A percentile compares a stretch with the other conserved stretches of the same genome.
These are phyloP conservation scores for Neonectria punicea DNA, from an alignment of 2,329 filamentous ascomycete species.

Conservation along the genomic window DNA sequence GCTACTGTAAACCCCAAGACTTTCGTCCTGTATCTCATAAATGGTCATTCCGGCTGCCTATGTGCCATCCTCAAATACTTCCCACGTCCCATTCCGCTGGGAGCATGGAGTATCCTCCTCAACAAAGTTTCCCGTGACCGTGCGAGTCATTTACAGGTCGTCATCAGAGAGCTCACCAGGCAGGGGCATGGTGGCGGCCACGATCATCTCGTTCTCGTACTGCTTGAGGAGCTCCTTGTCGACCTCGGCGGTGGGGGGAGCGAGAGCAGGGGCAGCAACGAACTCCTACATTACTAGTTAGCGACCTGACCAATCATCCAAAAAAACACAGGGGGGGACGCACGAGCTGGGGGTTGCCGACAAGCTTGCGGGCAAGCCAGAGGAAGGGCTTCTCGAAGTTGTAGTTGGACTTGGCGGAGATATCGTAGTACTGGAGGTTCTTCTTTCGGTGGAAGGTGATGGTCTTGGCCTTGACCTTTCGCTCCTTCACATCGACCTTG, in stretches of 20 bases:
- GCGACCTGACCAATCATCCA: slow-evolving; percentile 11
- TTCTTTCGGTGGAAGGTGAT: slow-evolving; percentile 99
- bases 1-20: slow-evolving; percentile 50
- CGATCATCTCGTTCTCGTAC: slow-evolving; percentile 90
- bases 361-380: slow-evolving; percentile 98
- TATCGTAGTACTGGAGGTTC: slow-evolving; percentile 99
- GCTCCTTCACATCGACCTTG: slow-evolving; percentile 99
- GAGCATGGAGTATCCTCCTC: slow-evolving; percentile 43
- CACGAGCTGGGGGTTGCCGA: slow-evolving; percentile 77
- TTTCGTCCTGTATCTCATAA: slow-evolving; percentile 50
- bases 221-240: slow-evolving; percentile 82
- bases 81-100: slow-evolving; percentile 35
- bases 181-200: slow-evolving; percentile 83
- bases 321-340: slow-evolving; percentile 7
- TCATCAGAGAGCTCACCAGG: slow-evolving; percentile 93
- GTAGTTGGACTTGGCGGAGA: slow-evolving; percentile 99
- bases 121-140: slow-evolving; percentile 43
- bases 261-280: slow-evolving; percentile 92
- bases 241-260: slow-evolving; percentile 90
- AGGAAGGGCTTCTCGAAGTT: slow-evolving; percentile 99
- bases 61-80: slow-evolving; percentile 44
- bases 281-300: slow-evolving; percentile 76
- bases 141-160: slow-evolving; percentile 62
- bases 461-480: slow-evolving; percentile 99
- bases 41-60: slow-evolving; percentile 51